Conservation (phyloP, 2,329 filamentous ascomycete species). For the Fusarium succisae region DNA sequence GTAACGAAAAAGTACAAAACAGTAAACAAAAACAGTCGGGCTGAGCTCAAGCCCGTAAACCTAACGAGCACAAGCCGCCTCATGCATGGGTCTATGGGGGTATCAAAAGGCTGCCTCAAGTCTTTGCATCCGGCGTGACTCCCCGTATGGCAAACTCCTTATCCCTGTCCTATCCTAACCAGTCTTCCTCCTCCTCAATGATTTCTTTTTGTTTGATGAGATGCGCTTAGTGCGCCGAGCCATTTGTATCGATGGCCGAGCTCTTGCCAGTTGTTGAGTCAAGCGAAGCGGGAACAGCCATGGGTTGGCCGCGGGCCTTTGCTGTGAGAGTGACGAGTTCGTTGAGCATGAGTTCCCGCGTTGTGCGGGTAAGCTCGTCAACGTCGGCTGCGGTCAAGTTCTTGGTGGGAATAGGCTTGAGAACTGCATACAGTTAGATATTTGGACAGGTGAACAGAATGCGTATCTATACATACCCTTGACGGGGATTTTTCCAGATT, state of each 20-base stretch:
- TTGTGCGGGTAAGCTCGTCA: slow-evolving; percentile 73
- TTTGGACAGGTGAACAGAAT: not conserved
- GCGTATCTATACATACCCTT: slow-evolving; percentile 65
- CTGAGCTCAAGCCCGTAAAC: slow-evolving; percentile 26
- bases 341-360: slow-evolving; percentile 78
- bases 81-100: slow-evolving; percentile 50
- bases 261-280: slow-evolving; percentile 42
- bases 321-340: slow-evolving; percentile 66
- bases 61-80: slow-evolving; percentile 36
- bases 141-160: slow-evolving; percentile 32
- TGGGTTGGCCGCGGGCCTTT: slow-evolving; percentile 56
- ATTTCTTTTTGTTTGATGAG: not conserved
- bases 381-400: slow-evolving; percentile 80
- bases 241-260: slow-evolving; percentile 47
- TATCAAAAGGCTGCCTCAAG: slow-evolving; percentile 44
- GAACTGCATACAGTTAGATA: slow-evolving; percentile 59
- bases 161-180: slow-evolving; percentile 7
- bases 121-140: slow-evolving; percentile 39
- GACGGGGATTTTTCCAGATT: slow-evolving; percentile 74
- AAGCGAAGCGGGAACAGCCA: slow-evolving; percentile 44
- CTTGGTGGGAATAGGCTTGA: slow-evolving; percentile 82
- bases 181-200: not conserved
- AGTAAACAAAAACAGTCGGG: slow-evolving; percentile 31
- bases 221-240: slow-evolving; percentile 54
- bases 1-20: slow-evolving; percentile 15